Conservation (phyloP, 2,329 filamentous ascomycete species). For the Nigrospora sphaerica region DNA sequence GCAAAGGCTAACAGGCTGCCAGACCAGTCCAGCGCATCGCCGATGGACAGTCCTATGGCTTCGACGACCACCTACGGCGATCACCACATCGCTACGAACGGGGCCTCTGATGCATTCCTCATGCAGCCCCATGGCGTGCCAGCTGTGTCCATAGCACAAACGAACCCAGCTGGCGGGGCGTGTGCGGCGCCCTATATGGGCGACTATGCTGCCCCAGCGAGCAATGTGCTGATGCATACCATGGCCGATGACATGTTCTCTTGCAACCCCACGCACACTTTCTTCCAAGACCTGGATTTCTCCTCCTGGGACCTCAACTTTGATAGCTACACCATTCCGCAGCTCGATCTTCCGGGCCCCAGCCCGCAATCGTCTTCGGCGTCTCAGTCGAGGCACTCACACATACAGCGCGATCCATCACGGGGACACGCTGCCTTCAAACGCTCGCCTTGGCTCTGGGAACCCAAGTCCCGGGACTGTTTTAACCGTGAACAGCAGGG, state of each 20-base stretch:
- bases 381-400: constrained; percentile 9
- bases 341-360: constrained; percentile 15
- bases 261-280: constrained; percentile 18
- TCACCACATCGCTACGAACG: no score
- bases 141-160: no score
- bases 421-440: constrained; percentile 24
- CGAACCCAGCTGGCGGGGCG: no score
- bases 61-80: no score
- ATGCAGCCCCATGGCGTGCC: no score
- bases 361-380: constrained; percentile 19
- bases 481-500: constrained; percentile 14
- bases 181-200: no score
- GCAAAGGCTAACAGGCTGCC: no score
- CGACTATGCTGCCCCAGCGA: no score
- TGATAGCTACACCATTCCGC: constrained; percentile 19
- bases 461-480: constrained; percentile 20
- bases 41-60: no score
- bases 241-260: constrained; percentile 12
- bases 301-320: constrained; percentile 24
- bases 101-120: no score
- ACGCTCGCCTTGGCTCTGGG: constrained; percentile 26
- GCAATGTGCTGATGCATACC: not conserved
- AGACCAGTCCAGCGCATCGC: no score
- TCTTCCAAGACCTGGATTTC: constrained; percentile 24
- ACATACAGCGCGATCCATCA: constrained; percentile 14